Evolutionary conservation across 179 eudicot genomes (phyloP), one percentile per base, ranked within the genome.

Genomic region (Sideroxylon spinosum): DNA sequence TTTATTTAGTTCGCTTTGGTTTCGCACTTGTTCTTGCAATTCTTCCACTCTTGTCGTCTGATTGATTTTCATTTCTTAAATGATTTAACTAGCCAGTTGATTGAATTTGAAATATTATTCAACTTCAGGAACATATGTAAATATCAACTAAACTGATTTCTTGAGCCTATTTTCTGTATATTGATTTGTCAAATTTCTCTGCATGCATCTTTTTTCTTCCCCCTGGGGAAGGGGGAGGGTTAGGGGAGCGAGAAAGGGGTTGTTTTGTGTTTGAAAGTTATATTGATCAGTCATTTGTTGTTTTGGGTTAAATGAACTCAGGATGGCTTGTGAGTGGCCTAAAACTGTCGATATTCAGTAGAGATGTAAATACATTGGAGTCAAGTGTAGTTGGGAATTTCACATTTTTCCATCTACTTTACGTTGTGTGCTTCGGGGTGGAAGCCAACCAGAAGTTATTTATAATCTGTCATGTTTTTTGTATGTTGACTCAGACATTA

Each of bases 351-450:
- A 17, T 44, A 10, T 29, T n/a, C 9, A 29, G 76, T 17, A 29
- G 77, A 59, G 68, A 57, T 60, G 29, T 12, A 68, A 68, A 52
- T 8, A 29, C 29, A 20, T 63, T 17, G 4, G 25, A 12, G 4
- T 60, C 64, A 22, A 57, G 52, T 64, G 66, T 20, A 28, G 66
- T 23, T 75, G 78, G 29, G 69, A 62, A 46, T 23, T 49, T 61
- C 20, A 61, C 8, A 68, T 14, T 37, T 74, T 37, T 63, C 59
- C 56, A 23, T 23, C 32, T 62, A 14, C 20, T 61, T 59, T 32
- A 19, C 56, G 12, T 50, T 4, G 37, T 9, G 8, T 16, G 17
- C 10, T 52, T 12, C 57, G 55, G 48, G 28, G 28, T 73, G 48
- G 11, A n/a, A 56, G 62, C 66, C 65, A 32, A 32, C 7, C 57